Evolutionary conservation across 2,329 filamentous ascomycete genomes (phyloP), one percentile per base, ranked within the genome.

Genomic region (Colletotrichum horii): DNA sequence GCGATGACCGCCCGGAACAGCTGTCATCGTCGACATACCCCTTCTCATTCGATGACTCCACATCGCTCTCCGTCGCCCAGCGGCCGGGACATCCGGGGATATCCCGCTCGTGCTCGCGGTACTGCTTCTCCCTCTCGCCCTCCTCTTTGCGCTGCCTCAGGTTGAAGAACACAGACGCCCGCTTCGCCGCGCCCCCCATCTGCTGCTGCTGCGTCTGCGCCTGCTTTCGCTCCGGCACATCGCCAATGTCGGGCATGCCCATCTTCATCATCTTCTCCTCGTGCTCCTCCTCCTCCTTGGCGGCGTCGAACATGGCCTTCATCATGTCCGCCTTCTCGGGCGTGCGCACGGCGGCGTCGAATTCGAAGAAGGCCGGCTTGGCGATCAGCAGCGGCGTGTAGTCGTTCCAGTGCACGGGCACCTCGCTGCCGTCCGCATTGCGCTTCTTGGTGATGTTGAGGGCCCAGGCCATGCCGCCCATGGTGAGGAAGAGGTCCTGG

Each of bases 311-410:
- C 85, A 87, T 86, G 9, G 75, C 75, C 15, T 77, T 65, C 60
- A 87, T 77, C 14, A 71, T 11, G 2, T 16, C 68, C n/a, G 74
- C 68, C 73, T 80, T 83, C 69, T 78, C 76, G 15, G 79, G 76
- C 19, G 74, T 76, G 7, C 86, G 79, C 4, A 83, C 79, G 2
- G 79, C 12, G 4, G 81, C 81, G 19, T 87, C 84, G 60, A 87
- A 87, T 22, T 82, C 80, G 67, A 87, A 87, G 19, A 76, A 77
- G 9, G 74, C 74, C 0, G 86, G 86, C 80, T 87, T 87, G n/a
- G 86, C 85, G 66, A 87, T 87, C 14, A 87, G 79, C 8, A 87
- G 79, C 8, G 86, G 83, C 11, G 86, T 85, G 76, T 83, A 87
- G 58, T 85, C 81, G 77, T 87, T 85, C 86, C 86, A 87, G 78